Conservation (phyloP, 257 asterid genomes). For the Ilex asprella region DNA sequence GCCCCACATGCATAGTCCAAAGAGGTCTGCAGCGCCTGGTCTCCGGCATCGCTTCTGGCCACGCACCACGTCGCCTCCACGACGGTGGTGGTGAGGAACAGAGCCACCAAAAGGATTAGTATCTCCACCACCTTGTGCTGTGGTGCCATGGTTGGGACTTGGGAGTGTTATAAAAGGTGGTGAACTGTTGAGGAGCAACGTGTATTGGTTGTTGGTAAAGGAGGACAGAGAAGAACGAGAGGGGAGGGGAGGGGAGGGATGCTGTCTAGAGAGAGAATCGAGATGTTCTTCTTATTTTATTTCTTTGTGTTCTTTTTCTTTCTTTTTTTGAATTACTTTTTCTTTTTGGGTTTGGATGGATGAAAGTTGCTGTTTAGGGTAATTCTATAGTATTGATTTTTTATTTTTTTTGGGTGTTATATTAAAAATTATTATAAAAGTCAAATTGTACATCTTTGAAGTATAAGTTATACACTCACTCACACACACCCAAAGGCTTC, state of each 20-base stretch:
- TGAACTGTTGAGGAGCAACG: background rate
- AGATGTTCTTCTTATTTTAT: background rate
- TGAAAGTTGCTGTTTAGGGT: conserved; percentile 4
- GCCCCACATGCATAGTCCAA: conserved; percentile 70
- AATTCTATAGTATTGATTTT: too few relatives aligned
- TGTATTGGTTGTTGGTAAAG: background rate
- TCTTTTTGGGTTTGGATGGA: conserved; percentile 10
- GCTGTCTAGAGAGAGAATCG: conserved; percentile 6
- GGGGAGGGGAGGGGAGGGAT: background rate
- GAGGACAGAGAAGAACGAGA: conserved; percentile 19
- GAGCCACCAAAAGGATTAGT: background rate
- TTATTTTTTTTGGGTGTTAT: too few relatives aligned
- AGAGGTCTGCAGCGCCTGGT: conserved; percentile 50
- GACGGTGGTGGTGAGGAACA: background rate
- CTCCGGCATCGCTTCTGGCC: conserved; percentile 68
- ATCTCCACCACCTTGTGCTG: background rate
- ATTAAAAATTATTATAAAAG: too few relatives aligned
- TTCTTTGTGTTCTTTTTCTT: conserved; percentile 5
- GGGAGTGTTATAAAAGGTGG: background rate
- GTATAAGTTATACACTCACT: too few relatives aligned
- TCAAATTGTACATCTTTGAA: too few relatives aligned
- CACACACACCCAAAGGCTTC: too few relatives aligned
- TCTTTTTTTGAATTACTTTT: conserved; percentile 18
- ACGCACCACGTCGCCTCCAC: conserved; percentile 76
- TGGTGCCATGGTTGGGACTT: background rate